Percentiles rank a stretch among this genome's conserved stretches.
Evolutionary conservation across 345 rosid species (phyloP).

Genomic region (Microcos paniculata): DNA sequence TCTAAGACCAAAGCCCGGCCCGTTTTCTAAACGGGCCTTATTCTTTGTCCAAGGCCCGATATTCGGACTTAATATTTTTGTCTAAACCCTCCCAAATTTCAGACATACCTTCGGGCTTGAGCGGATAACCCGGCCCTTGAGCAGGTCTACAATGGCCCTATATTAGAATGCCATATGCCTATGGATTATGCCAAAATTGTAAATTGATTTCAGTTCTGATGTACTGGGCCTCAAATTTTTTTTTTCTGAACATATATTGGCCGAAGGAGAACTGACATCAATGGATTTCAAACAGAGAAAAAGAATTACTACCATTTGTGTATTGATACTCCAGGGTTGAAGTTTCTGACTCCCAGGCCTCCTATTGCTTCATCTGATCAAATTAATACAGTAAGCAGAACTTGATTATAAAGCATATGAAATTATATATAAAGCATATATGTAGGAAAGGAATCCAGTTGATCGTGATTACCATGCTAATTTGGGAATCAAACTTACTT

Average conservation of each 20-base stretch:
- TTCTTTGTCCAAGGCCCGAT: no score
- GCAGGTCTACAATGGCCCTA: background rate
- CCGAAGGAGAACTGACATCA: background rate
- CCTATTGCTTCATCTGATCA: slow-evolving; percentile 57
- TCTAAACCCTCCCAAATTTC: no score
- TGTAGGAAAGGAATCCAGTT: background rate
- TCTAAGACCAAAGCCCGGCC: no score
- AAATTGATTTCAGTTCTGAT: background rate
- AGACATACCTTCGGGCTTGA: no score
- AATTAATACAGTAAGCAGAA: background rate
- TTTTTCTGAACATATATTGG: background rate
- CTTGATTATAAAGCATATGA: background rate
- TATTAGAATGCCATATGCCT: background rate
- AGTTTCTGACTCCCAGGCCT: slow-evolving; percentile 56
- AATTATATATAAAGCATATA: background rate
- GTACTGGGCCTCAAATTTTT: background rate
- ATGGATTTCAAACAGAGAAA: background rate
- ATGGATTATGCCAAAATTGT: background rate
- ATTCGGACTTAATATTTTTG: no score
- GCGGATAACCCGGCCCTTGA: no score
- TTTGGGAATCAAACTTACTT: slow-evolving; percentile 22
- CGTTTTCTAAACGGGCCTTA: no score
- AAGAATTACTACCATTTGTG: slow-evolving; percentile 37
- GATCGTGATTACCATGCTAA: no score
- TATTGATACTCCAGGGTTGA: slow-evolving; percentile 36